Evolutionary conservation across 441 rosid genomes (phyloP), one percentile per base, ranked within the genome.

Genomic region (Rhodomyrtus psidioides): DNA sequence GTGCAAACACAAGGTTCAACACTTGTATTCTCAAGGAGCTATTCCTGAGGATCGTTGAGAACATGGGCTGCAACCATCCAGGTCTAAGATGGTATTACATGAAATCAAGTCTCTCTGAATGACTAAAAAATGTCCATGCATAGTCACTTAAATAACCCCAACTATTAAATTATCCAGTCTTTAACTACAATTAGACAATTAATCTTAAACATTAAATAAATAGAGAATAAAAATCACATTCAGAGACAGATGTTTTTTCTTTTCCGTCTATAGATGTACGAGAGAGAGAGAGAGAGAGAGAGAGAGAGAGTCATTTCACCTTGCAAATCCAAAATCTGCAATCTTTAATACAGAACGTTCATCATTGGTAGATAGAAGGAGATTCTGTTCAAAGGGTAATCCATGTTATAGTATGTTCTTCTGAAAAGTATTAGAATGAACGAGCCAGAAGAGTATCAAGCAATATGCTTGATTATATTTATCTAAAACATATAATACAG

Each of bases 281-380:
- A 4, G 58, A 8, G n/a, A 9, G 58, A 21, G 34, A n/a, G 26
- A 75, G 44, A 53, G n/a, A 82, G 59, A 39, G 30, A 51, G 53
- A 39, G 53, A 39, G 51, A 28, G 83, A 75, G 60, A 9, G 46
- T 74, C 83, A n/a, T 27, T 83, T 58, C 93, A 96, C 99, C 99
- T 95, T 75, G 99, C 99, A 92, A 97, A 97, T 90, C 99, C 99
- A 92, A 97, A 97, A 91, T 97, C 99, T 9, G 99, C 99, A 87
- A 97, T 96, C 96, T 95, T 97, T 90, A 97, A 88, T 88, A 90
- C 91, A 83, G 96, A 94, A 87, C 87, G 91, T 75, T 90, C 87
- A 55, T 93, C 95, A 83, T 88, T 94, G 85, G 93, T 90, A 84
- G 95, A 92, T 83, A 97, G 96, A 86, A 97, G 98, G 90, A 97